Base-by-base conservation (phyloP, 2,329 filamentous ascomycete species). In the Ophiostoma ulmi region DNA sequence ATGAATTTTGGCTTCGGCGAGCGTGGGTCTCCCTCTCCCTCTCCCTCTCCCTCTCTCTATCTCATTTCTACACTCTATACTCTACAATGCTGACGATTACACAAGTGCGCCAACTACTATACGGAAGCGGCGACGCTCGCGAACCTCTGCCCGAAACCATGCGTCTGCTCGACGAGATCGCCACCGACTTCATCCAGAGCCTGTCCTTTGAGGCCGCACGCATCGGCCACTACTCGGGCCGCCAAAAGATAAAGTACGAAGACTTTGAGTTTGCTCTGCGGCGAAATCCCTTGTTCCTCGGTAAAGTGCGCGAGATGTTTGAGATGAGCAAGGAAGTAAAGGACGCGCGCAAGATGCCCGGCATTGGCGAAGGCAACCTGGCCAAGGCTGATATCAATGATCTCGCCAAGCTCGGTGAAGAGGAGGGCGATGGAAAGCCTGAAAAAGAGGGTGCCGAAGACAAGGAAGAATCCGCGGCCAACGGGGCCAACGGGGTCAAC, bases 201-300 rank as follows among this genome's bases (percentile, higher is more conserved):
- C 90, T 95, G 70, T 94, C 92, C 80, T 95, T 97, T 82, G 90
- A 93, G 78, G 94, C 95, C 4, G 92, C 93, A 5, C 88, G 92
- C 64, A 90, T 90, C 69, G 95, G 95, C 0, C 89, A 92, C 79
- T 92, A 97, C 80, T 89, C 91, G 2, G 91, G 93, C 0, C 91
- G 95, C 1, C 92, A 97, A 77, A 99, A 99, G 82, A 93, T 99
- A 81, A 99, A 99, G 80, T 92, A 97, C 77, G 94, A 97, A 77
- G 95, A 99, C 80, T 97, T 99, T 82, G 93, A 96, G 77, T 99
- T 97, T 80, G 93, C 93, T 55, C 87, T 98, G 75, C 88, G 95
- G 41, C 88, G 91, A 74, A 96, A 98, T 77, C 90, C 91, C 10
- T 84, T 87, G 72, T 96, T 97, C 78, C 84, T 98, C 63, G 95